Conservation (phyloP, 179 eudicot species). For the Silene vulgaris region DNA sequence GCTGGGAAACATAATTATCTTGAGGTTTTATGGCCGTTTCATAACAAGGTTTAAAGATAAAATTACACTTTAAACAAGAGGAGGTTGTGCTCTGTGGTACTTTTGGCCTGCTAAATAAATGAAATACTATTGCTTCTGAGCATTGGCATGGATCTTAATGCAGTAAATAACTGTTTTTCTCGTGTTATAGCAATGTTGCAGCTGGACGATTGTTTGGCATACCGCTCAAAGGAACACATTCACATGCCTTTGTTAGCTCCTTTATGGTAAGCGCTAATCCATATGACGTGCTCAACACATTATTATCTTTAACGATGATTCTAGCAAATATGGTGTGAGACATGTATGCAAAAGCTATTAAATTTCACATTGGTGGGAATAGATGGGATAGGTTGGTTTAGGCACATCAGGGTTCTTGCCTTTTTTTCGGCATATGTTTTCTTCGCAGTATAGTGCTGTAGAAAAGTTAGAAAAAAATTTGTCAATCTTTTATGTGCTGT, state of each 20-base stretch:
- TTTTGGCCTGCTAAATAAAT: background rate
- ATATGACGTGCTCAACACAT: background rate
- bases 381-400: background rate
- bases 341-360: constrained; percentile 9
- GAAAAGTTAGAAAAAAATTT: background rate
- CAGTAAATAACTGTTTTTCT: background rate
- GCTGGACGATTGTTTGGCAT: constrained; percentile 97
- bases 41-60: background rate
- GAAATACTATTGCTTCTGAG: background rate
- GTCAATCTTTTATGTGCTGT: background rate
- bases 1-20: background rate
- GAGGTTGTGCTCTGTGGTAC: background rate
- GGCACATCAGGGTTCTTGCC: background rate
- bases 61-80: background rate
- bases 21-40: background rate
- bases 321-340: background rate
- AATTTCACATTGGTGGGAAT: background rate
- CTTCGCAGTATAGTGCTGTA: background rate
- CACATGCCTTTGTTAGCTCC: constrained; percentile 99
- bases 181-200: constrained; percentile 69
- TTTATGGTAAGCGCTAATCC: constrained; percentile 58
- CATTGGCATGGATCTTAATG: background rate
- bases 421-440: background rate
- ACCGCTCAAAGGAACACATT: constrained; percentile 91
- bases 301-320: background rate